Percentiles rank a stretch among this genome's conserved stretches.
phyloP scores from a whole-genome alignment of 176 grass and related monocot species.

The Lolium multiflorum region DNA sequence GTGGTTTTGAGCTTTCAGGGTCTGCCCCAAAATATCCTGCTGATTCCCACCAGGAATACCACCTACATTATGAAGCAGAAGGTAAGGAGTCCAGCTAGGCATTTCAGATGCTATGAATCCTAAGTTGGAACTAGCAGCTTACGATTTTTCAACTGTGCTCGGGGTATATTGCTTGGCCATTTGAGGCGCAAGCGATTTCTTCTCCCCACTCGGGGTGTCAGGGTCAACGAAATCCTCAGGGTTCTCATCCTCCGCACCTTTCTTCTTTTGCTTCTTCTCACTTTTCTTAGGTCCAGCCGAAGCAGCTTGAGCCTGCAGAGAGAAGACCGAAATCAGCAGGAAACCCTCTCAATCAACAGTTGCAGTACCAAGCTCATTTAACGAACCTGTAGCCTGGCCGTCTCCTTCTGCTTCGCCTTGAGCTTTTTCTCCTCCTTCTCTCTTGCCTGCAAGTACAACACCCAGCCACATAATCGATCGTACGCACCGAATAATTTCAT shows the following conservation, averaged over 20 bases:
- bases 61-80: not conserved
- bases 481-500: not conserved
- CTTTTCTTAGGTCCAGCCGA: constrained; percentile 15
- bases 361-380: not conserved
- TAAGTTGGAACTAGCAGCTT: not conserved
- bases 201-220: not conserved
- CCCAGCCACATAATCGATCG: not conserved
- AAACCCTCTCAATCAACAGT: not conserved
- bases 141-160: not conserved
- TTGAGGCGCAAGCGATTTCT: constrained; percentile 3
- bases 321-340: not conserved
- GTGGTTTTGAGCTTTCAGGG: constrained; percentile 11
- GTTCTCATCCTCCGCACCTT: not conserved
- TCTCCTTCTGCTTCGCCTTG: constrained; percentile 21
- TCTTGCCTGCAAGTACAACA: constrained; percentile 12
- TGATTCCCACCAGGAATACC: constrained; percentile 14
- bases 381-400: constrained; percentile 6
- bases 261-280: constrained; percentile 34
- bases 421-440: constrained; percentile 32
- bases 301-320: constrained; percentile 4
- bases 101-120: not conserved
- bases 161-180: constrained; percentile 20
- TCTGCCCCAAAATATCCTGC: constrained; percentile 25
- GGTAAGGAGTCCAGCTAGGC: not conserved
- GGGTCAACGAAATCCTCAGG: constrained; percentile 23